These are phyloP conservation scores for Diplodia intermedia DNA, from an alignment of 2,329 filamentous ascomycete genomes.

Conservation along the genomic window DNA sequence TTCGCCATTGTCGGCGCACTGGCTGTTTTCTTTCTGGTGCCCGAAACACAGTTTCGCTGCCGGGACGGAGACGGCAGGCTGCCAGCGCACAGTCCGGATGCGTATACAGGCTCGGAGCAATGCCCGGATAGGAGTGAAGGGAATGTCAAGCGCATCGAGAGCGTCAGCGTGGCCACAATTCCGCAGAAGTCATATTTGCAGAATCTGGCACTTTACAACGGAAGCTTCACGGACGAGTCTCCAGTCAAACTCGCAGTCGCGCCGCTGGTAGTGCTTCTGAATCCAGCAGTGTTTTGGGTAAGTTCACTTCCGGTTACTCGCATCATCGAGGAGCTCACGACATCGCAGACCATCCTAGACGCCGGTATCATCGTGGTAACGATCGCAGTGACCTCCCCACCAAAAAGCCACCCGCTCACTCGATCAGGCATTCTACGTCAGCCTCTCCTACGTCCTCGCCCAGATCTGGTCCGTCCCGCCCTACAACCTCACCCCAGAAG, in stretches of 20 bases:
- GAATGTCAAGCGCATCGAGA: constrained; percentile 6
- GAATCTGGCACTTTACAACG: constrained; percentile 34
- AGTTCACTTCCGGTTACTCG: not conserved
- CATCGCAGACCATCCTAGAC: not conserved
- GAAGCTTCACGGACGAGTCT: constrained; percentile 35
- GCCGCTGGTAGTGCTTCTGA: constrained; percentile 38
- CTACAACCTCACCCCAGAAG: constrained; percentile 38
- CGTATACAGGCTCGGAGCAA: not conserved
- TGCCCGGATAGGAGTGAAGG: not conserved
- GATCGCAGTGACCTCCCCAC: not conserved
- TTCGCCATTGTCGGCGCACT: constrained; percentile 40
- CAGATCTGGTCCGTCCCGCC: constrained; percentile 35
- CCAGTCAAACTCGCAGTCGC: constrained; percentile 36
- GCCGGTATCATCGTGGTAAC: constrained; percentile 17
- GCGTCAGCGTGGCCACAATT: not conserved
- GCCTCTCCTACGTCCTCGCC: constrained; percentile 39
- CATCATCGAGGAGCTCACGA: not conserved
- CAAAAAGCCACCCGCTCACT: not conserved
- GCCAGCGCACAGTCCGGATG: not conserved
- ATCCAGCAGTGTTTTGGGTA: constrained; percentile 39
- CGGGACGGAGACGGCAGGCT: not conserved
- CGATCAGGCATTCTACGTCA: constrained; percentile 39
- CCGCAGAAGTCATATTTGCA: constrained; percentile 35
- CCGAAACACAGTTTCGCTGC: constrained; percentile 40
- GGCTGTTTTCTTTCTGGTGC: constrained; percentile 40